phyloP scores from a whole-genome alignment of 2,329 filamentous ascomycete genomes.

The Fusarium globosum region DNA sequence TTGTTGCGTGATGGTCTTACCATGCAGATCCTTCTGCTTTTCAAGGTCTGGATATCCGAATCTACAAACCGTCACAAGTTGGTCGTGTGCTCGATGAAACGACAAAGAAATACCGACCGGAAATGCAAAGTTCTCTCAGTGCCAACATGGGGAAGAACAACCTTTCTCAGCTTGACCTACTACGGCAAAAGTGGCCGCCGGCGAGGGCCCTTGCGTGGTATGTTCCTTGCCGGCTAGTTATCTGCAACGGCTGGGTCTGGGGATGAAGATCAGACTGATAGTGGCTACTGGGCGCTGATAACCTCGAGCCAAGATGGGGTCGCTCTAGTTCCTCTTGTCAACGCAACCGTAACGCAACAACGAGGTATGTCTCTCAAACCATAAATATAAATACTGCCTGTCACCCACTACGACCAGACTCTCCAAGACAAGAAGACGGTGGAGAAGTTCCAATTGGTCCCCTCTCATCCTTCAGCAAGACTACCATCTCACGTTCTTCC shows the following conservation, averaged over 20 bases:
- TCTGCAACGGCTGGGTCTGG: slow-evolving; percentile 38
- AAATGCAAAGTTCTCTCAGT: slow-evolving; percentile 25
- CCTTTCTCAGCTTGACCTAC: slow-evolving; percentile 22
- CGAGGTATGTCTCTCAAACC: slow-evolving; percentile 8
- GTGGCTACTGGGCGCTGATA: slow-evolving; percentile 23
- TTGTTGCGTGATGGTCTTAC: background rate
- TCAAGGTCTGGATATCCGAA: background rate
- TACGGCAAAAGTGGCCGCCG: slow-evolving; percentile 34
- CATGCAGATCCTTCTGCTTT: background rate
- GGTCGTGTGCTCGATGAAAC: slow-evolving; percentile 7
- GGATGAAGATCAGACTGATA: slow-evolving; percentile 38
- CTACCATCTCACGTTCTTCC: slow-evolving; percentile 4
- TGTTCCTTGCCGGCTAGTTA: slow-evolving; percentile 34
- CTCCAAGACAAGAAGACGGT: slow-evolving; percentile 19
- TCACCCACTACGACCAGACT: slow-evolving; percentile 29
- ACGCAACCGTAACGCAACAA: background rate
- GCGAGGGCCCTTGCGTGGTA: slow-evolving; percentile 31
- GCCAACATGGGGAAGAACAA: slow-evolving; percentile 6
- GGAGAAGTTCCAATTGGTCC: slow-evolving; percentile 28
- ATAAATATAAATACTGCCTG: slow-evolving; percentile 39
- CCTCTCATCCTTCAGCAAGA: slow-evolving; percentile 14
- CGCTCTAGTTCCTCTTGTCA: background rate
- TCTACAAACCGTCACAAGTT: background rate
- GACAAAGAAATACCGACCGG: slow-evolving; percentile 10
- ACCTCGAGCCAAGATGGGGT: slow-evolving; percentile 15